phyloP scores from a whole-genome alignment of 2,329 filamentous ascomycete genomes.

The Coniella lustricola region DNA sequence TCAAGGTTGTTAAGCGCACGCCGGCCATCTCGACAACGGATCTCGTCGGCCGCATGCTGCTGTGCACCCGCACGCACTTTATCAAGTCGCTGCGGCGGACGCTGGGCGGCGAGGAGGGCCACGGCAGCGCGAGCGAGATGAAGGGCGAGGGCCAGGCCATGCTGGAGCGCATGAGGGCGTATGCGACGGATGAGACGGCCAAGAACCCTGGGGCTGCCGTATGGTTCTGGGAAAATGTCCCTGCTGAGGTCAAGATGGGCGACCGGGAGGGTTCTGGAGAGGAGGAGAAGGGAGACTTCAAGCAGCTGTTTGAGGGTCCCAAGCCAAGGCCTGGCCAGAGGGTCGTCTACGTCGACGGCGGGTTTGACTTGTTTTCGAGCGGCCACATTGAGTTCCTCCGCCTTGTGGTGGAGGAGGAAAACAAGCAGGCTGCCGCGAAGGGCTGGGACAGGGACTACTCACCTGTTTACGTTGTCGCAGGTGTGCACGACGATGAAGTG shows the following conservation, averaged over 20 bases:
- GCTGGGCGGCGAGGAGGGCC: slow-evolving; percentile 65
- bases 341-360: slow-evolving; percentile 91
- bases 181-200: slow-evolving; percentile 81
- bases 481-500: slow-evolving; percentile 88
- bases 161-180: slow-evolving; percentile 70
- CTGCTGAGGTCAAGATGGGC: slow-evolving; percentile 36
- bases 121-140: slow-evolving; percentile 60
- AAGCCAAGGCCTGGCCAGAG: slow-evolving; percentile 69
- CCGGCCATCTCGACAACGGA: slow-evolving; percentile 97
- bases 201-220: slow-evolving; percentile 73
- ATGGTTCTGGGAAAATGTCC: slow-evolving; percentile 66
- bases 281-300: slow-evolving; percentile 60
- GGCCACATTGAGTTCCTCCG: slow-evolving; percentile 94
- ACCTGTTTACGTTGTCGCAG: slow-evolving; percentile 82
- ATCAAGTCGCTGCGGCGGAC: slow-evolving; percentile 69
- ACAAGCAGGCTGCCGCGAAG: slow-evolving; percentile 55
- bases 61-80: slow-evolving; percentile 92
- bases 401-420: slow-evolving; percentile 66
- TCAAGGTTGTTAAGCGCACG: slow-evolving; percentile 94
- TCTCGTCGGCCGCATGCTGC: slow-evolving; percentile 93
- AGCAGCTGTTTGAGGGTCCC: slow-evolving; percentile 62
- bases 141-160: slow-evolving; percentile 59
- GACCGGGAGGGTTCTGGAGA: slow-evolving; percentile 31
- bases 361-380: slow-evolving; percentile 93
- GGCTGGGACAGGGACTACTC: slow-evolving; percentile 79